These are phyloP conservation scores for Aurifilum marmelostoma DNA, from an alignment of 2,329 filamentous ascomycete species.

Conservation along the genomic window DNA sequence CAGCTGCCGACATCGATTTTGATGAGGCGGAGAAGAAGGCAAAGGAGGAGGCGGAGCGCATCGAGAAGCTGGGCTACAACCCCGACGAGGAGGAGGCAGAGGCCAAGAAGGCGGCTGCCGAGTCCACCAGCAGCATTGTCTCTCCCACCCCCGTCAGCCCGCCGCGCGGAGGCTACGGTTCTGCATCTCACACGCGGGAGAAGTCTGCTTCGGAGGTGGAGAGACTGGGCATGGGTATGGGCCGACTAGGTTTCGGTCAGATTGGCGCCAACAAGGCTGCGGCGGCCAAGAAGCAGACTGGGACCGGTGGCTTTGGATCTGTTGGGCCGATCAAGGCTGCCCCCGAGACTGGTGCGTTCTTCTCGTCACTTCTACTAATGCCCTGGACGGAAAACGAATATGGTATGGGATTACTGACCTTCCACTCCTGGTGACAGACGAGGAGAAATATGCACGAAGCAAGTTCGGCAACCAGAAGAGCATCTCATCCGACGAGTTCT, in stretches of 20 bases:
- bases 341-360: slow-evolving; percentile 61
- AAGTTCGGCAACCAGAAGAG: slow-evolving; percentile 94
- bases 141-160: slow-evolving; percentile 78
- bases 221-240: slow-evolving; percentile 85
- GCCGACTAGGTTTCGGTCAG: slow-evolving; percentile 85
- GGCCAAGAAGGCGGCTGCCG: slow-evolving; percentile 45
- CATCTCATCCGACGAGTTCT: slow-evolving; percentile 98
- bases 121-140: slow-evolving; percentile 62
- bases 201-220: slow-evolving; percentile 81
- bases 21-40: slow-evolving; percentile 97
- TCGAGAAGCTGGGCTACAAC: slow-evolving; percentile 94
- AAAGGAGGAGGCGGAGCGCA: slow-evolving; percentile 94
- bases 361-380: background rate
- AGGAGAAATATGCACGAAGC: slow-evolving; percentile 78
- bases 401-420: slow-evolving; percentile 34
- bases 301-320: slow-evolving; percentile 82
- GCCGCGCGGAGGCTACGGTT: slow-evolving; percentile 61
- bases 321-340: slow-evolving; percentile 74
- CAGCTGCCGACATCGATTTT: slow-evolving; percentile 83
- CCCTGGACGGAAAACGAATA: background rate
- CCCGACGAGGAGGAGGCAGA: slow-evolving; percentile 72
- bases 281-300: slow-evolving; percentile 69
- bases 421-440: slow-evolving; percentile 47
- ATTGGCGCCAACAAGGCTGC: slow-evolving; percentile 66
- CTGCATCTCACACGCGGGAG: slow-evolving; percentile 59